Conservation (phyloP, 2,329 filamentous ascomycete species). For the Chaetomium globosum region DNA sequence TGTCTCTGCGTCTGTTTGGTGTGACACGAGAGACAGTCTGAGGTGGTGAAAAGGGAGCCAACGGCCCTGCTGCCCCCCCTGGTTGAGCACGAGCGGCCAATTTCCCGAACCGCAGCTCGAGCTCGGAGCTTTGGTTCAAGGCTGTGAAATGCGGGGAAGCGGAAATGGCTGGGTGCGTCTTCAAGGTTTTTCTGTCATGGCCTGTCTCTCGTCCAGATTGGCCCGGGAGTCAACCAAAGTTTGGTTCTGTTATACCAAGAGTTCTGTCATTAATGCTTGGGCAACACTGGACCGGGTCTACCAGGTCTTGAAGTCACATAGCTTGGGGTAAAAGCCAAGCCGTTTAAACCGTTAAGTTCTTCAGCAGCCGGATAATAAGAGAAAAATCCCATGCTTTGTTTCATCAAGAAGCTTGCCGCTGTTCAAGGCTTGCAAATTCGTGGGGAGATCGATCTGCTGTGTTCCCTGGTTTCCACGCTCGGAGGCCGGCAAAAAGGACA, state of each 20-base stretch:
- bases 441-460: background rate
- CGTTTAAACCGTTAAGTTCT: too few relatives aligned
- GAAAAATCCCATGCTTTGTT: background rate
- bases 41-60: background rate
- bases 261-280: slow-evolving; percentile 1
- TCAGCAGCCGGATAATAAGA: background rate
- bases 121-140: background rate
- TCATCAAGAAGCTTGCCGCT: background rate
- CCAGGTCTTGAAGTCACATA: background rate
- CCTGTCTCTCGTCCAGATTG: slow-evolving; percentile 1
- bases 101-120: slow-evolving; percentile 8
- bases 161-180: slow-evolving; percentile 4
- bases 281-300: background rate
- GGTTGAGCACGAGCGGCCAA: slow-evolving; percentile 1
- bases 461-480: background rate
- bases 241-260: slow-evolving; percentile 10
- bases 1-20: background rate
- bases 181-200: background rate
- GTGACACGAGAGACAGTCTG: background rate
- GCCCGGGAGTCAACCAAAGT: background rate
- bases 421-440: background rate
- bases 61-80: background rate
- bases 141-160: slow-evolving; percentile 23
- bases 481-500: slow-evolving; percentile 1
- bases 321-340: background rate